Percentiles rank a stretch among this genome's conserved stretches.
Evolutionary conservation across 176 grass and related monocot species (phyloP).

Genomic region (Eragrostis nindensis): DNA sequence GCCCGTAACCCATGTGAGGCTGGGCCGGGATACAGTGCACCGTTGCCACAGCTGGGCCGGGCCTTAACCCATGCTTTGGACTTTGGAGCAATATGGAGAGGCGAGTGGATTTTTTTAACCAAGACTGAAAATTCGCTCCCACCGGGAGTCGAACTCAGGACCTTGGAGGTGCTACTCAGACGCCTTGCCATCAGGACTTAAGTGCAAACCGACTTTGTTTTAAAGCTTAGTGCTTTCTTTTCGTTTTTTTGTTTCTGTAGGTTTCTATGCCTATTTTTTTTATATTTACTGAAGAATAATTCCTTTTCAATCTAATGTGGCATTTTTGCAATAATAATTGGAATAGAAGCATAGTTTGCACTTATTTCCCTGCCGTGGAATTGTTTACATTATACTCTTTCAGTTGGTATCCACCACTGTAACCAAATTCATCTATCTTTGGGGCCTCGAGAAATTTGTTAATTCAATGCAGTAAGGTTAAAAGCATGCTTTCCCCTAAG

Average conservation of each 20-base stretch:
- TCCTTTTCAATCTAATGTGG: not conserved
- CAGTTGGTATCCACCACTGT: not conserved
- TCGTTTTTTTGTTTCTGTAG: not conserved
- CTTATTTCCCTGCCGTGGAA: not conserved
- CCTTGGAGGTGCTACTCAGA: no score
- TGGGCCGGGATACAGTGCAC: no score
- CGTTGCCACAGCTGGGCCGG: no score
- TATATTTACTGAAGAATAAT: not conserved
- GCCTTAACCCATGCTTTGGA: no score
- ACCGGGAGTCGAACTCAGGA: no score
- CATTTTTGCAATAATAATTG: not conserved
- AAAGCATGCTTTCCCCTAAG: slow-evolving; percentile 11
- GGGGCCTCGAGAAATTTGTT: slow-evolving; percentile 3
- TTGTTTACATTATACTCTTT: slow-evolving; percentile 10
- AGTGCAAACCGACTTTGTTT: not conserved
- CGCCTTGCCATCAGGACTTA: no score
- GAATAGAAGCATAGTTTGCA: not conserved
- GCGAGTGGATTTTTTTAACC: no score
- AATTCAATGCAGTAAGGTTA: slow-evolving; percentile 3
- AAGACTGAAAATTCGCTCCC: no score
- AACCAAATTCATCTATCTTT: not conserved
- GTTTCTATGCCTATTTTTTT: not conserved
- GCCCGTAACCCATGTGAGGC: no score
- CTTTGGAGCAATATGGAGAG: no score
- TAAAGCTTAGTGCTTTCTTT: not conserved